phyloP scores from a whole-genome alignment of 441 rosid genomes.

The Croton laevigatus region DNA sequence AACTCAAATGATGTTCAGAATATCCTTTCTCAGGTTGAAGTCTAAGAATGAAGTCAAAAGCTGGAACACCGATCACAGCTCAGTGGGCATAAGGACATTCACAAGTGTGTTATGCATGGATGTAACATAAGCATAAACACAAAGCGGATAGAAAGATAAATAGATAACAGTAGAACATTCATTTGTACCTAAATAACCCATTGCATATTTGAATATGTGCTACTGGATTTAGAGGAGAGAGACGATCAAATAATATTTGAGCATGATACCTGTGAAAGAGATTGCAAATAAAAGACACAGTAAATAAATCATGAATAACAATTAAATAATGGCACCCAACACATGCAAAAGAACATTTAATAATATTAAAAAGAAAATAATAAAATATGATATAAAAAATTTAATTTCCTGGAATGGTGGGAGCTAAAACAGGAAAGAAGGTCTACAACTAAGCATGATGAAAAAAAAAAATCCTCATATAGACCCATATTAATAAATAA shows the following conservation, averaged over 20 bases:
- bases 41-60: background rate
- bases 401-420: too few species aligned
- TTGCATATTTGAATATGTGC: conserved; percentile 82
- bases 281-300: conserved; percentile 13
- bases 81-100: background rate
- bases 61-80: background rate
- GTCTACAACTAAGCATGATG: background rate
- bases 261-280: conserved; percentile 81
- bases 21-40: background rate
- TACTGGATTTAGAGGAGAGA: conserved; percentile 88
- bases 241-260: conserved; percentile 71
- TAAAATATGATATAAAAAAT: background rate
- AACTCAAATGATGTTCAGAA: background rate
- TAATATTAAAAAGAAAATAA: background rate
- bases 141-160: background rate
- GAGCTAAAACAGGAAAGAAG: too few species aligned
- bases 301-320: background rate
- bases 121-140: background rate
- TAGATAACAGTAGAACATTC: conserved; percentile 9
- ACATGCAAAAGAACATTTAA: background rate
- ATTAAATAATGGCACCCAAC: background rate
- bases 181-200: conserved; percentile 72
- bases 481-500: background rate
- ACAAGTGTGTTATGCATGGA: background rate
- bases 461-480: background rate